These are phyloP conservation scores for Lactarius hatsudake DNA, from an alignment of 768 basidiomycete species.

Conservation along the genomic window DNA sequence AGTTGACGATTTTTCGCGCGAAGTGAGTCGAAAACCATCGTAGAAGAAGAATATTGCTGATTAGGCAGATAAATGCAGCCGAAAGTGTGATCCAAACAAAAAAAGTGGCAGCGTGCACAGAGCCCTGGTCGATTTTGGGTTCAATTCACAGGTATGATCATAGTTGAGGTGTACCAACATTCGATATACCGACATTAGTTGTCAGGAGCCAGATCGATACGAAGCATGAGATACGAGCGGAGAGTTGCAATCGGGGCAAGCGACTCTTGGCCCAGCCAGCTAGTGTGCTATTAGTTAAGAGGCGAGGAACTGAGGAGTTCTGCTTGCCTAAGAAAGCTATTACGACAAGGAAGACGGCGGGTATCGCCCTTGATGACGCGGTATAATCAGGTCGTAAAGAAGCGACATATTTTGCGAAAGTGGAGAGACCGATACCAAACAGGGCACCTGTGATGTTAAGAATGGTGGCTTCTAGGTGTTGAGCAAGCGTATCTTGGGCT, in stretches of 20 bases:
- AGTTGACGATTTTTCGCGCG: constrained; percentile 38
- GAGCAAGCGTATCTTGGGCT: constrained; percentile 45
- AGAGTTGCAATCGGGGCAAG: constrained; percentile 43
- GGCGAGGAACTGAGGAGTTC: not conserved
- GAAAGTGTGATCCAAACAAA: constrained; percentile 44
- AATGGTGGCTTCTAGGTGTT: constrained; percentile 46
- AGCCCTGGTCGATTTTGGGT: constrained; percentile 28
- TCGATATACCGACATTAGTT: constrained; percentile 34
- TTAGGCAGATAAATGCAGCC: constrained; percentile 39
- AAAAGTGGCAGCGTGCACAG: constrained; percentile 30
- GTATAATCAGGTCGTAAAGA: constrained; percentile 32
- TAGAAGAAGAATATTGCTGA: constrained; percentile 39
- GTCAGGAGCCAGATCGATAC: constrained; percentile 48
- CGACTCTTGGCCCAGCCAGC: constrained; percentile 45
- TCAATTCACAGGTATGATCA: not conserved
- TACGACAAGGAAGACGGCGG: constrained; percentile 41
- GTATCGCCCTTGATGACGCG: constrained; percentile 36
- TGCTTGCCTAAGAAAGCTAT: constrained; percentile 40
- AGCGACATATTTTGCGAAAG: constrained; percentile 37
- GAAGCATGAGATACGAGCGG: constrained; percentile 47
- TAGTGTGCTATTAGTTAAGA: constrained; percentile 23
- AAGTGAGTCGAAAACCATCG: constrained; percentile 46
- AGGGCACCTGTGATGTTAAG: constrained; percentile 45
- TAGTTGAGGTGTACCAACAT: constrained; percentile 31
- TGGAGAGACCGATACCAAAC: constrained; percentile 39